Percentiles rank a stretch among this genome's conserved stretches.
Conservation (phyloP, 805 yeast genomes). For the Candida bentonensis region DNA sequence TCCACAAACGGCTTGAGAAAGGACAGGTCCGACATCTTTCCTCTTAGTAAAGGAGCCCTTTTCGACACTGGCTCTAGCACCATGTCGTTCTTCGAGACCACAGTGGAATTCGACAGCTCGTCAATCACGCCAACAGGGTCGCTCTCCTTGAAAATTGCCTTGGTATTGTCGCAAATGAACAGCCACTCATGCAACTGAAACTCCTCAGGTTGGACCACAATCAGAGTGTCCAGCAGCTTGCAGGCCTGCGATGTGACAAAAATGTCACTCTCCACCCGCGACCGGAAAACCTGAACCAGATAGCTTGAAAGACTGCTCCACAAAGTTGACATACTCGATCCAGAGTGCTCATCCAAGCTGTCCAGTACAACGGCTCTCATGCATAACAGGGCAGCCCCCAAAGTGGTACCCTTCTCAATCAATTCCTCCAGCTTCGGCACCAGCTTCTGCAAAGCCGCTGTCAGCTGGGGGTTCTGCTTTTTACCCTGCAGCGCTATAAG, state of each 20-base stretch:
- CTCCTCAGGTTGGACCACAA: slow-evolving; percentile 61
- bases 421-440: slow-evolving; percentile 31
- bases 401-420: slow-evolving; percentile 24
- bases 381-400: slow-evolving; percentile 36
- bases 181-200: slow-evolving; percentile 74
- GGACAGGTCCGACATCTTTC: slow-evolving; percentile 10
- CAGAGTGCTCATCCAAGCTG: slow-evolving; percentile 50
- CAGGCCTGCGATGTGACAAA: slow-evolving; percentile 37
- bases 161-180: slow-evolving; percentile 57
- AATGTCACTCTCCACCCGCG: background rate
- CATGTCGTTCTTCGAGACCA: background rate
- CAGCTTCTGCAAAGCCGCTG: slow-evolving; percentile 30
- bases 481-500: background rate
- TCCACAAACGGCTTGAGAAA: slow-evolving; percentile 51
- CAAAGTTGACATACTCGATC: slow-evolving; percentile 42
- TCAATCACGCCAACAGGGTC: slow-evolving; percentile 33
- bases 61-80: slow-evolving; percentile 3
- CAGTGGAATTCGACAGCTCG: slow-evolving; percentile 20
- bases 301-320: slow-evolving; percentile 8
- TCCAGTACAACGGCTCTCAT: slow-evolving; percentile 50
- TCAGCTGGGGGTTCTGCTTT: background rate
- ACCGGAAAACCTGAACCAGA: background rate
- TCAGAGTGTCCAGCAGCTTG: slow-evolving; percentile 63
- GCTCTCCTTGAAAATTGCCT: slow-evolving; percentile 33
- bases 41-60: slow-evolving; percentile 29